Evolutionary conservation across 768 basidiomycete species (phyloP).

Genomic region (Mycena floridula): DNA sequence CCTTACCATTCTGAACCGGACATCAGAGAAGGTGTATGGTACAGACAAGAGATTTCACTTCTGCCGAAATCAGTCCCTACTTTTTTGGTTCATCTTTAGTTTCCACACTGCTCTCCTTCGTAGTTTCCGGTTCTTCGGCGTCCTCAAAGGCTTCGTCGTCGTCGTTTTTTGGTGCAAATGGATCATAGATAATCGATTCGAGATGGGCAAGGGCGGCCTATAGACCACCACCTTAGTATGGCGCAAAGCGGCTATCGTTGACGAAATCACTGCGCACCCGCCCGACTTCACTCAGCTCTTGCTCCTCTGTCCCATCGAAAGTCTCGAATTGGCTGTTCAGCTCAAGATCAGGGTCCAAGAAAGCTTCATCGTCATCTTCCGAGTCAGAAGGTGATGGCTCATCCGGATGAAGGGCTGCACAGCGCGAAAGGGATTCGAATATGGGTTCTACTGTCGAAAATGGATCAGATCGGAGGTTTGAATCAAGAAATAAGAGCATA

Average conservation of each 20-base stretch:
- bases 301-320: slow-evolving; percentile 49
- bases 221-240: slow-evolving; percentile 55
- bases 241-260: slow-evolving; percentile 70
- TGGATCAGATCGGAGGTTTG: neutral
- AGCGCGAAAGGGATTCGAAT: slow-evolving; percentile 80
- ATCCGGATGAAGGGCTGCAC: slow-evolving; percentile 84
- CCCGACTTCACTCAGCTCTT: slow-evolving; percentile 83
- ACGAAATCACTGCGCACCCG: slow-evolving; percentile 90
- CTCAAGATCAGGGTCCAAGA: slow-evolving; percentile 41
- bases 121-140: neutral
- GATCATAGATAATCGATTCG: slow-evolving; percentile 74
- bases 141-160: slow-evolving; percentile 1
- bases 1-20: too few relatives aligned
- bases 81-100: too few relatives aligned
- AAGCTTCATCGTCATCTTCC: slow-evolving; percentile 49
- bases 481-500: slow-evolving; percentile 31
- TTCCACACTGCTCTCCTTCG: too few relatives aligned
- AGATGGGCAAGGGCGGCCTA: slow-evolving; percentile 81
- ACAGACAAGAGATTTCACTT: too few relatives aligned
- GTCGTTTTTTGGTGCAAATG: slow-evolving; percentile 17
- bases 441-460: slow-evolving; percentile 68
- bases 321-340: slow-evolving; percentile 45
- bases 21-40: too few relatives aligned
- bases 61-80: too few relatives aligned
- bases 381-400: slow-evolving; percentile 35